phyloP scores from a whole-genome alignment of 352 stramenopile species.

The Phytophthora quininea region DNA sequence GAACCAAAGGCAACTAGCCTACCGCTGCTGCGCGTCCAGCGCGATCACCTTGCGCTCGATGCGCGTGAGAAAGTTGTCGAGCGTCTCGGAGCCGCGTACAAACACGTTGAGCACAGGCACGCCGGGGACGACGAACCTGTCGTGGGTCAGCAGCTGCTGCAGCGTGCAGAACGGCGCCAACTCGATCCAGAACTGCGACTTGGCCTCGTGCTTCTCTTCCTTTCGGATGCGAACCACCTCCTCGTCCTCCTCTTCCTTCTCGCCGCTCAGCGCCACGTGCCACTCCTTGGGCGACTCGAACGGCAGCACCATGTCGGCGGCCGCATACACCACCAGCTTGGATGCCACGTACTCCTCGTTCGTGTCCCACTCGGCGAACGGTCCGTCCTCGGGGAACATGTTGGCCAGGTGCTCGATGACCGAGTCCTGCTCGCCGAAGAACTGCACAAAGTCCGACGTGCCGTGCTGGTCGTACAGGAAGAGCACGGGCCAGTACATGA shows the following conservation, averaged over 20 bases:
- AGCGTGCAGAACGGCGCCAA: slow-evolving; percentile 84
- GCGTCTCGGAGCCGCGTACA: slow-evolving; percentile 66
- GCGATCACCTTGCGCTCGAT: slow-evolving; percentile 69
- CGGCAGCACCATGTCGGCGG: slow-evolving; percentile 71
- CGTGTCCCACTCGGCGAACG: slow-evolving; percentile 82
- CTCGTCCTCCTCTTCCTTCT: slow-evolving; percentile 70
- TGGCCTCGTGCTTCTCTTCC: slow-evolving; percentile 80
- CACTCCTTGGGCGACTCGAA: slow-evolving; percentile 71
- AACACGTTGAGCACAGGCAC: slow-evolving; percentile 88
- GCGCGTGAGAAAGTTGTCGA: slow-evolving; percentile 68
- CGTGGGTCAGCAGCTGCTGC: slow-evolving; percentile 68
- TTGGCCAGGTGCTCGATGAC: slow-evolving; percentile 89
- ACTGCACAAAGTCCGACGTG: slow-evolving; percentile 85
- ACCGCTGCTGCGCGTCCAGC: slow-evolving; percentile 42
- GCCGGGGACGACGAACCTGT: slow-evolving; percentile 83
- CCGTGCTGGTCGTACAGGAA: slow-evolving; percentile 89
- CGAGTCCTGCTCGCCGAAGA: slow-evolving; percentile 78
- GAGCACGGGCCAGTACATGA: slow-evolving; percentile 82
- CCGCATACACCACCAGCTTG: slow-evolving; percentile 76
- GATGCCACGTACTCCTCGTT: slow-evolving; percentile 78
- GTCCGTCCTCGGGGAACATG: slow-evolving; percentile 89
- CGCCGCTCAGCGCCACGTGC: slow-evolving; percentile 79
- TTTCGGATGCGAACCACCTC: slow-evolving; percentile 64
- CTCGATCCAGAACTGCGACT: slow-evolving; percentile 80
- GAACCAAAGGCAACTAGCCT: slow-evolving; percentile 5